Percentiles rank a stretch among this genome's conserved stretches.
phyloP scores from a whole-genome alignment of 2,329 filamentous ascomycete species.

The Fusarium secorum region DNA sequence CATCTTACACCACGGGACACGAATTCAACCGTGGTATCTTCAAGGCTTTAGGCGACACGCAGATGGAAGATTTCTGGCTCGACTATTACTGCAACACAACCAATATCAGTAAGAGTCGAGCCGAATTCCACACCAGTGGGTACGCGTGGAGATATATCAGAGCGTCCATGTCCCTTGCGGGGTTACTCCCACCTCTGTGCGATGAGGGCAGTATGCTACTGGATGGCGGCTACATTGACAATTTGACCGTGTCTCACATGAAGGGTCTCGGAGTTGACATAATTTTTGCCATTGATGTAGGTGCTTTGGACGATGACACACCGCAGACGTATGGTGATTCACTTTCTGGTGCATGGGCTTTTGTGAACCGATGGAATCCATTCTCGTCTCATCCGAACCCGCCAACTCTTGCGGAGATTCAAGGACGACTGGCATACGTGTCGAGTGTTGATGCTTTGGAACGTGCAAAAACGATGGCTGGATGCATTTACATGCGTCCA shows the following conservation, averaged over 20 bases:
- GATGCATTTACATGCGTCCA: slow-evolving; percentile 95
- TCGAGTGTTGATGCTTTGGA: slow-evolving; percentile 94
- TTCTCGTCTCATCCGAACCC: slow-evolving; percentile 90
- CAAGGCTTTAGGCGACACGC: slow-evolving; percentile 95
- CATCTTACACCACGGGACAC: slow-evolving; percentile 96
- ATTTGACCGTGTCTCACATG: slow-evolving; percentile 97
- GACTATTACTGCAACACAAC: slow-evolving; percentile 99
- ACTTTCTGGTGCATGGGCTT: slow-evolving; percentile 92
- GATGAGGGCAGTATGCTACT: slow-evolving; percentile 97
- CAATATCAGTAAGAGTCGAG: slow-evolving; percentile 93
- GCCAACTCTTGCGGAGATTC: slow-evolving; percentile 93
- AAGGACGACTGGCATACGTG: slow-evolving; percentile 92
- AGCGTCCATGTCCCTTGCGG: slow-evolving; percentile 95
- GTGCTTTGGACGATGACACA: slow-evolving; percentile 87
- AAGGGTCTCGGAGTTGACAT: slow-evolving; percentile 90
- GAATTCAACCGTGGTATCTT: slow-evolving; percentile 99
- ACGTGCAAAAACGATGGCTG: slow-evolving; percentile 86
- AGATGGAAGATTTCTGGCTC: slow-evolving; percentile 99
- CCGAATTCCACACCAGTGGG: slow-evolving; percentile 92
- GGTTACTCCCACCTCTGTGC: slow-evolving; percentile 89
- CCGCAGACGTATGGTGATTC: slow-evolving; percentile 95
- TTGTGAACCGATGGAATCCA: slow-evolving; percentile 96
- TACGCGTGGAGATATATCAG: slow-evolving; percentile 98
- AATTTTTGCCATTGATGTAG: slow-evolving; percentile 96
- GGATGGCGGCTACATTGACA: slow-evolving; percentile 97